Base-by-base conservation (phyloP, 805 yeast genomes). In the Maudiozyma barnettii region DNA sequence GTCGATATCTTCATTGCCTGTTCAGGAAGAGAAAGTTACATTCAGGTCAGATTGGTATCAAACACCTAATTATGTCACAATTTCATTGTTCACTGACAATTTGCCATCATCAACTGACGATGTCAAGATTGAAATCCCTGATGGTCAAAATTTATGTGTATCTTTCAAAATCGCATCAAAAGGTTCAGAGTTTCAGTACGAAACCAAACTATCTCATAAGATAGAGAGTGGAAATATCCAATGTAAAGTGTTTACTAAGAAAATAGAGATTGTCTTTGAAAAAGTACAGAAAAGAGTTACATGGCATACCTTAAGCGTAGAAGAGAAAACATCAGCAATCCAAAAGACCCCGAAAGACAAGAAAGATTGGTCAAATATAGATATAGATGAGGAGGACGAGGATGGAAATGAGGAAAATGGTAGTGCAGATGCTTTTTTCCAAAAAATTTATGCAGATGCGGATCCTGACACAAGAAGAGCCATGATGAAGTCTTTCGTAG, bases 401-500 rank as follows among this genome's bases (percentile, higher is more conserved):
- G 78, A 75, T 3, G 70, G 65, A 0, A 74, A 69, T 12, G 71
- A 69, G 14, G 73, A 68, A 22, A 70, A 71, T 0, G 71, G 70
- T 13, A 77, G 74, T 21, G 78, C 79, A 2, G 78, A 79, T 50
- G 81, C 73, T 1, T 90, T 93, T 57, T 93, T 93, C 68, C 76
- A 79, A 55, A 73, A 79, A 52, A 60, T 93, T 10, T 93, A 84
- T 66, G 74, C 75, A 23, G 81, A 76, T 53, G 91, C 95, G 0
- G 95, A 89, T 60, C 93, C 84, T 7, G 96, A 93, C 57, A 82
- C 95, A 1, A 72, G 72, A 54, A 73, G 95, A 45, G 99, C 99
- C 1, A 93, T 93, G 98, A 84, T 87, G 95, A 93, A 93, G 68
- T 86, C 96, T 45, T 93, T 77, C 58, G 73, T 79, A n/a, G 96